These are phyloP conservation scores for Ogataea ganodermae DNA, from an alignment of 805 yeast species.

Conservation along the genomic window DNA sequence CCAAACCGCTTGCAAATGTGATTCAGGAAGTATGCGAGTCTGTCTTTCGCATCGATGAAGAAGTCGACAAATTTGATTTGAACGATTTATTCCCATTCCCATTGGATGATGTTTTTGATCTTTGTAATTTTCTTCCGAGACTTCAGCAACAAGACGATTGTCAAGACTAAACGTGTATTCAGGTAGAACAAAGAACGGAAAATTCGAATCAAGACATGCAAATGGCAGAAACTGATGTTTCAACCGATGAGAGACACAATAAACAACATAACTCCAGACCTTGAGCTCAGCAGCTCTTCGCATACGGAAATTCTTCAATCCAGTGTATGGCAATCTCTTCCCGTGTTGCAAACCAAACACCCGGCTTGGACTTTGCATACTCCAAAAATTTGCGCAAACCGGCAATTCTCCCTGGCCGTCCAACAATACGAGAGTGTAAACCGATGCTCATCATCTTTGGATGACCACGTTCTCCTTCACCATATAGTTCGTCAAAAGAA, in stretches of 20 bases:
- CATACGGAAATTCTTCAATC: constrained; percentile 17
- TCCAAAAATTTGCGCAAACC: constrained; percentile 38
- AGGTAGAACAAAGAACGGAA: no score
- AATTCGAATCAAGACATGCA: no score
- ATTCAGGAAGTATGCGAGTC: constrained; percentile 19
- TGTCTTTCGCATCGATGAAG: constrained; percentile 15
- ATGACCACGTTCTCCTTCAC: constrained; percentile 30
- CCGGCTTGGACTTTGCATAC: constrained; percentile 34
- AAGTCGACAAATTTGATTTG: constrained; percentile 13
- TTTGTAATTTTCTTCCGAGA: constrained; percentile 10
- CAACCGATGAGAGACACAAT: no score
- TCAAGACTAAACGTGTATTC: no score
- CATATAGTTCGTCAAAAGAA: constrained; percentile 39
- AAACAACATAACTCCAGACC: no score
- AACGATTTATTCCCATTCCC: constrained; percentile 21
- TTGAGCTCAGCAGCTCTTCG: neutral
- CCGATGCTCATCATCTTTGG: constrained; percentile 41
- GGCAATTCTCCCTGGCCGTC: constrained; percentile 39
- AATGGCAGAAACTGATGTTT: no score
- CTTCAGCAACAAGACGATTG: neutral
- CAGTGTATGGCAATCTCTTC: constrained; percentile 36
- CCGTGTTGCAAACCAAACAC: constrained; percentile 42
- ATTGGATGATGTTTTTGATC: constrained; percentile 14
- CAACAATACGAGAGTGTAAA: constrained; percentile 38
- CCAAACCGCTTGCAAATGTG: constrained; percentile 11